Evolutionary conservation across 306 rosid genomes (phyloP), one percentile per base, ranked within the genome.

Genomic region (Hippophae rhamnoides): DNA sequence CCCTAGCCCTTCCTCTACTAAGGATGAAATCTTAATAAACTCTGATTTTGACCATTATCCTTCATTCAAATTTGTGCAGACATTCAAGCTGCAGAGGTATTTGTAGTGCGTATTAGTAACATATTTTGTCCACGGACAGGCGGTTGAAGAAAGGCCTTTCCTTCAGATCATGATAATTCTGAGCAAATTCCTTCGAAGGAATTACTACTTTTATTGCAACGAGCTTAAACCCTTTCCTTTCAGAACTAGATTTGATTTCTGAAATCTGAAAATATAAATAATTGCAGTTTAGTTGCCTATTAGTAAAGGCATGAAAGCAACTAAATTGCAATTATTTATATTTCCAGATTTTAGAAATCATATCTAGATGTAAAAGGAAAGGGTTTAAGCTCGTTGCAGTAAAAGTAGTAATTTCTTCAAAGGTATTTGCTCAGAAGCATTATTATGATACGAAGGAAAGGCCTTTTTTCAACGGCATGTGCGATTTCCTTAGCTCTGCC

Each of bases 41-140:
- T 27, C 40, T 31, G 12, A 27, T 64, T 6, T 71, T 61, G 43
- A 61, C 54, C 31, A 18, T 26, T 9, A 6, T 6, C 45, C 23
- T 27, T 44, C 56, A 47, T 58, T 60, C 56, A 47, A 53, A 41
- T 59, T 44, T 71, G 11, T 62, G 78, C 54, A 92, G 99, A 92
- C 66, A 96, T 82, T 71, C 86, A 86, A 61, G 99, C 99, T 56
- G 90, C 96, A 42, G 95, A 92, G 96, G 99, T 92, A 75, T 43
- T 42, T 64, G 9, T 6, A 52, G 65, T 10, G 44, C 41, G 27
- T 41, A 48, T 50, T 13, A 64, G 8, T 67, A 50, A 43, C 7
- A n/a, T n/a, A n/a, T n/a, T n/a, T n/a, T n/a, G n/a, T n/a, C n/a
- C n/a, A n/a, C 89, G 3, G 90, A 88, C 53, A 92, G 81, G 65